Conservation (phyloP, 495 filamentous ascomycete species). For the Penicillium bialowiezense region DNA sequence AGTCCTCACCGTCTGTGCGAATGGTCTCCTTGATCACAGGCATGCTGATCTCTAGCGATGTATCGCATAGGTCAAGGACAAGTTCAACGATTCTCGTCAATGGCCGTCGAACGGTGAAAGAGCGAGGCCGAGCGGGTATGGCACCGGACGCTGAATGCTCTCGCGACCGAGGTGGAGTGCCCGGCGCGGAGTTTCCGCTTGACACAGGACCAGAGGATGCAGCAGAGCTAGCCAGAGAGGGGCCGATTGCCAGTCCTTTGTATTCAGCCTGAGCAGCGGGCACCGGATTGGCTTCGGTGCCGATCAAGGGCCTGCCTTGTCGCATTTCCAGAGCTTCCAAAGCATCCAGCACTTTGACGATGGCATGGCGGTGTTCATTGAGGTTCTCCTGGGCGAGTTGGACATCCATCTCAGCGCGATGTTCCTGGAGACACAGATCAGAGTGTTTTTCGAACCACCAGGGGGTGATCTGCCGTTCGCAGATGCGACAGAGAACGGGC, state of each 20-base stretch:
- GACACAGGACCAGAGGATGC: constrained; percentile 61
- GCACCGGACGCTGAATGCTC: constrained; percentile 73
- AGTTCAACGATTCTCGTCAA: constrained; percentile 90
- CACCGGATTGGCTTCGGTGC: constrained; percentile 52
- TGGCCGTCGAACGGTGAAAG: constrained; percentile 85
- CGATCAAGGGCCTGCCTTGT: constrained; percentile 59
- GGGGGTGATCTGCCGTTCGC: constrained; percentile 94
- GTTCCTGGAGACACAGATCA: constrained; percentile 91
- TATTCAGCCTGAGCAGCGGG: constrained; percentile 72
- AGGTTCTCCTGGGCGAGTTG: constrained; percentile 91
- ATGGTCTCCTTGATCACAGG: constrained; percentile 80
- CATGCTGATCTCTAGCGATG: constrained; percentile 88
- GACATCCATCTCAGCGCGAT: constrained; percentile 95
- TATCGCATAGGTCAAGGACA: constrained; percentile 92
- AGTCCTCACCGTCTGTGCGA: constrained; percentile 61
- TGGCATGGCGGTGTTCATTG: constrained; percentile 90
- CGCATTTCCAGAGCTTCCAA: constrained; percentile 87
- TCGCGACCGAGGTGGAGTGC: constrained; percentile 68
- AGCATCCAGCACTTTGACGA: constrained; percentile 91
- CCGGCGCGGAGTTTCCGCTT: constrained; percentile 66
- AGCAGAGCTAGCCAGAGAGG: constrained; percentile 48
- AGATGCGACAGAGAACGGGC: constrained; percentile 92
- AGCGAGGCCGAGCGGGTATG: constrained; percentile 70
- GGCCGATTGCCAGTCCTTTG: constrained; percentile 84
- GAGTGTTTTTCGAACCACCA: constrained; percentile 99